phyloP scores from a whole-genome alignment of 768 basidiomycete species.

The Lanmaoa rubissima region DNA sequence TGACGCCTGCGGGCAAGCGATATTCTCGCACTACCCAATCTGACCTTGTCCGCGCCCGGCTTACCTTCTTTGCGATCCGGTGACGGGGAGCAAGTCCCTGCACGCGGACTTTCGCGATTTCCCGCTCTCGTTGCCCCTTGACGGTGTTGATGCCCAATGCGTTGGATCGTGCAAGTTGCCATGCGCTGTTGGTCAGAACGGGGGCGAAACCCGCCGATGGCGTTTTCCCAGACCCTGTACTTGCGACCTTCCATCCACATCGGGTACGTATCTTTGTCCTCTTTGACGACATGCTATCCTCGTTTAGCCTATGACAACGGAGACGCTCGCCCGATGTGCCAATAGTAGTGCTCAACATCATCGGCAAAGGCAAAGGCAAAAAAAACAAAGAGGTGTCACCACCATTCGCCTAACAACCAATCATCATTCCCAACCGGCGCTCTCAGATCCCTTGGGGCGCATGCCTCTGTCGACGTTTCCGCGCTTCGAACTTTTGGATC shows the following conservation, averaged over 20 bases:
- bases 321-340: neutral
- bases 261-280: slow-evolving; percentile 11
- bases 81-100: slow-evolving; percentile 4
- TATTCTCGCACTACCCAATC: neutral
- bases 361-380: neutral
- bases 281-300: slow-evolving; percentile 8
- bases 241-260: slow-evolving; percentile 10
- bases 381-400: neutral
- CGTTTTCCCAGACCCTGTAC: slow-evolving; percentile 1
- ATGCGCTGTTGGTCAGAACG: neutral
- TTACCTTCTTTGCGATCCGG: slow-evolving; percentile 8
- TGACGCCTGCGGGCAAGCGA: slow-evolving; percentile 5
- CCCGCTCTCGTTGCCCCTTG: slow-evolving; percentile 7
- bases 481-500: neutral
- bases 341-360: neutral
- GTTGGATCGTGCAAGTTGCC: slow-evolving; percentile 5
- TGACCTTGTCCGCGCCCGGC: neutral
- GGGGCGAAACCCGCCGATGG: no score
- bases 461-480: slow-evolving; percentile 2
- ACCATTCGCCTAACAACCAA: slow-evolving; percentile 2
- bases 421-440: neutral
- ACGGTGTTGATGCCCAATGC: slow-evolving; percentile 9
- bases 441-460: neutral
- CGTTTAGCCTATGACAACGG: neutral
- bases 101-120: slow-evolving; percentile 3